phyloP scores from a whole-genome alignment of 805 yeast species.

The Teunomyces lycoperdinae region DNA sequence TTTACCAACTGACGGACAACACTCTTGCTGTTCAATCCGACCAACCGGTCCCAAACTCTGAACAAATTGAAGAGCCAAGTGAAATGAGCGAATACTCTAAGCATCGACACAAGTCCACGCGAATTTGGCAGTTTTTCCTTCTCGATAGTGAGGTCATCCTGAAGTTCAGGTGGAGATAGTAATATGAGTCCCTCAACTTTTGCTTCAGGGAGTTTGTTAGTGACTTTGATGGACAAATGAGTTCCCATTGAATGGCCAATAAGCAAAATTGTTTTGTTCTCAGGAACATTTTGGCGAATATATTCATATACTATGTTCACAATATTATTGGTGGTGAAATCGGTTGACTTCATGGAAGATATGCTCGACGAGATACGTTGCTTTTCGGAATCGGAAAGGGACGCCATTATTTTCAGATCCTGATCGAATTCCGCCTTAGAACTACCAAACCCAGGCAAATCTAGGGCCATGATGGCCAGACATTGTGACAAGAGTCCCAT shows the following conservation, averaged over 20 bases:
- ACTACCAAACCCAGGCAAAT: slow-evolving; percentile 87
- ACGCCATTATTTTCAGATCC: slow-evolving; percentile 15
- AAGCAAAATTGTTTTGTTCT: slow-evolving; percentile 41
- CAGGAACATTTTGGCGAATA: slow-evolving; percentile 36
- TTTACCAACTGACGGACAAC: slow-evolving; percentile 52
- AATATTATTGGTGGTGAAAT: slow-evolving; percentile 41
- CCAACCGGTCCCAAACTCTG: slow-evolving; percentile 57
- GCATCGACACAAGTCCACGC: slow-evolving; percentile 7
- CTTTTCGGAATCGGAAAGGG: slow-evolving; percentile 30
- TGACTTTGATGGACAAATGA: slow-evolving; percentile 48
- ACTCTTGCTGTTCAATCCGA: slow-evolving; percentile 59
- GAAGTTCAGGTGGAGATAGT: slow-evolving; percentile 47
- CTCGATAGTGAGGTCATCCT: slow-evolving; percentile 19
- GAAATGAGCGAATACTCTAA: slow-evolving; percentile 33
- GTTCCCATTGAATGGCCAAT: slow-evolving; percentile 80
- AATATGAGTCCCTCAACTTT: slow-evolving; percentile 48
- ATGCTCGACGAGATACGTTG: slow-evolving; percentile 28
- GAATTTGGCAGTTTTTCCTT: slow-evolving; percentile 4
- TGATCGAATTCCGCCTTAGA: slow-evolving; percentile 21
- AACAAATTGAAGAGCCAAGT: slow-evolving; percentile 53
- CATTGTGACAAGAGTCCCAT: slow-evolving; percentile 61
- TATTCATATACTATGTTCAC: slow-evolving; percentile 39
- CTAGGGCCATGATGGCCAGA: slow-evolving; percentile 66
- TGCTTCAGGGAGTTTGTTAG: slow-evolving; percentile 29
- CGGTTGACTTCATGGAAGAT: slow-evolving; percentile 33